A percentile compares a stretch with the other conserved stretches of the same genome.
phyloP scores from a whole-genome alignment of 805 yeast species.

The Cyberlindnera americana region DNA sequence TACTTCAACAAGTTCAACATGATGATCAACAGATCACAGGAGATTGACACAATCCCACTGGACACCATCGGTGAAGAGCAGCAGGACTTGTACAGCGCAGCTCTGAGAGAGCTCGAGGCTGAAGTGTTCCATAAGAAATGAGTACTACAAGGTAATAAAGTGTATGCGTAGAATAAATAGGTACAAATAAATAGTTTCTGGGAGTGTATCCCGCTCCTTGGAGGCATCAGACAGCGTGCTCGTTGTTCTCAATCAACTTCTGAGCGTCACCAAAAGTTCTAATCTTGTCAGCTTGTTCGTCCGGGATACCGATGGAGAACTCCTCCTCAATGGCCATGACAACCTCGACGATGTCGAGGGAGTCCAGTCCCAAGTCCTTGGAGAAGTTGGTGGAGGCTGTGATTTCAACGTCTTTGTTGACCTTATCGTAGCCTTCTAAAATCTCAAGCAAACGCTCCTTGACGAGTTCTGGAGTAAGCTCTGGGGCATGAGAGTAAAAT shows the following conservation, averaged over 20 bases:
- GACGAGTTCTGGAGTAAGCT: conserved; percentile 58
- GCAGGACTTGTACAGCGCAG: conserved; percentile 39
- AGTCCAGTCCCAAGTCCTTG: conserved; percentile 66
- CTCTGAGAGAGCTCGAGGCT: conserved; percentile 41
- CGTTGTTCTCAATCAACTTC: conserved; percentile 52
- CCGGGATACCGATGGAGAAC: conserved; percentile 66
- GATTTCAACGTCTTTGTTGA: conserved; percentile 31
- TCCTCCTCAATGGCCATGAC: conserved; percentile 71
- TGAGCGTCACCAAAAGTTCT: conserved; percentile 85
- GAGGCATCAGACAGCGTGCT: conserved; percentile 24
- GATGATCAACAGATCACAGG: conserved; percentile 49
- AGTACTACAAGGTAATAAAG: neutral
- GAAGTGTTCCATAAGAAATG: conserved; percentile 31
- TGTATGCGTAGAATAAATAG: conserved; percentile 11
- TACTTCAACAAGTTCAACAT: conserved; percentile 52
- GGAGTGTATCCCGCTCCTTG: neutral
- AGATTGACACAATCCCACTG: conserved; percentile 33
- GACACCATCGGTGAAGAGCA: conserved; percentile 19
- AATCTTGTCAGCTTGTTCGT: conserved; percentile 80
- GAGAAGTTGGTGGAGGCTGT: conserved; percentile 48
- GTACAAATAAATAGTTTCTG: conserved; percentile 10
- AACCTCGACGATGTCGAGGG: conserved; percentile 69
- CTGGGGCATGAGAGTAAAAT: conserved; percentile 55
- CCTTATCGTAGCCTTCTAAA: conserved; percentile 62
- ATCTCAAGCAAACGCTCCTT: conserved; percentile 59